phyloP scores from a whole-genome alignment of 2,329 filamentous ascomycete genomes.

The Pseudogymnoascus destructans region DNA sequence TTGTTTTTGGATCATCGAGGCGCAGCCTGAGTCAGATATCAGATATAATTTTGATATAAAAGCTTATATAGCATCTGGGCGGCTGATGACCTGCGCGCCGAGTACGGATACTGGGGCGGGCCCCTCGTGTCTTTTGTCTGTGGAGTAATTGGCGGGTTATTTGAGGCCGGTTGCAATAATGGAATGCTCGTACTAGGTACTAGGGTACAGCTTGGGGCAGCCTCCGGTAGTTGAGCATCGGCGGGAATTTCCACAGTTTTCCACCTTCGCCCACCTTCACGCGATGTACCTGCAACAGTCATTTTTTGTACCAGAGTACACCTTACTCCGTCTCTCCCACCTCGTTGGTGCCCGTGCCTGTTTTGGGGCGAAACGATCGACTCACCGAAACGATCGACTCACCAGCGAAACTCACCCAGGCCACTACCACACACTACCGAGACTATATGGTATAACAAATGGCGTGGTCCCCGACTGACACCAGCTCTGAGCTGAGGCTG shows the following conservation, averaged over 20 bases:
- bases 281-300: neutral
- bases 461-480: conserved; percentile 1
- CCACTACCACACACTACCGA: neutral
- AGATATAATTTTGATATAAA: neutral
- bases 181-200: neutral
- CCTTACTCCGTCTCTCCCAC: neutral
- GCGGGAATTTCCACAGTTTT: neutral
- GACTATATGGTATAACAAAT: neutral
- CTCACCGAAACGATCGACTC: conserved; percentile 3
- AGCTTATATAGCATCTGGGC: conserved; percentile 4
- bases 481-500: conserved; percentile 6
- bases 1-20: neutral
- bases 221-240: neutral
- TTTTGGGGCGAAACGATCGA: conserved; percentile 3
- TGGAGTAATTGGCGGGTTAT: conserved; percentile 6
- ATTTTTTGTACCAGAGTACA: neutral
- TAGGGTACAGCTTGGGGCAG: neutral
- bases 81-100: neutral
- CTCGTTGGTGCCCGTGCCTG: conserved; percentile 3
- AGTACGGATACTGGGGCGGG: conserved; percentile 2
- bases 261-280: neutral
- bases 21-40: neutral
- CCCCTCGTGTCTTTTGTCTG: neutral
- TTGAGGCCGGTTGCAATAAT: neutral
- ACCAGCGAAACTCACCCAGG: neutral